Evolutionary conservation across 2,329 filamentous ascomycete genomes (phyloP).

Genomic region (Paraconiothyrium brasiliense): DNA sequence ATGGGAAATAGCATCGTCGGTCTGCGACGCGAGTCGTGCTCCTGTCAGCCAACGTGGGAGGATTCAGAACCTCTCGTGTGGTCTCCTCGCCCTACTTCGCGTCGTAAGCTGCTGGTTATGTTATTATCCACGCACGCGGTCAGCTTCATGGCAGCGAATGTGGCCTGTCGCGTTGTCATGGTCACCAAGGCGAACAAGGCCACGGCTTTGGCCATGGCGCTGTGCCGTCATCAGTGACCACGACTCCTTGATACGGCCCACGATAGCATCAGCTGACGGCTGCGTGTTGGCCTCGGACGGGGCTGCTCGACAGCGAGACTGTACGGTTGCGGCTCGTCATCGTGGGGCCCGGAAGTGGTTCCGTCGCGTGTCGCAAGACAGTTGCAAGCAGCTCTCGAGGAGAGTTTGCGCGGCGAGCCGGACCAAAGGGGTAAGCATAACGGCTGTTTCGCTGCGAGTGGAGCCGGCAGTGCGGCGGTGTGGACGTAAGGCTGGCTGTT

Average conservation of each 20-base stretch:
- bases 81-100: conserved; percentile 26
- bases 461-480: conserved; percentile 39
- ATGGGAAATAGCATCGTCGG: conserved; percentile 32
- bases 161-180: conserved; percentile 22
- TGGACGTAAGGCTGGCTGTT: conserved; percentile 48
- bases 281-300: conserved; percentile 23
- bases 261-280: conserved; percentile 40
- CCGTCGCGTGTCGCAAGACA: conserved; percentile 41
- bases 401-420: conserved; percentile 29
- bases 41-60: conserved; percentile 28
- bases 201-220: not conserved
- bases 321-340: conserved; percentile 12
- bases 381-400: conserved; percentile 32
- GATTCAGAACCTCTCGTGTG: conserved; percentile 41
- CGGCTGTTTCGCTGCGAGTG: conserved; percentile 42
- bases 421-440: conserved; percentile 43
- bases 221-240: conserved; percentile 32
- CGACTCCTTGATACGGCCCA: conserved; percentile 1
- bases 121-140: conserved; percentile 29
- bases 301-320: not conserved
- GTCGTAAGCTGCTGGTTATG: conserved; percentile 39
- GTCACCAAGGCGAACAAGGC: conserved; percentile 30
- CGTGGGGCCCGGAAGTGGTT: conserved; percentile 34
- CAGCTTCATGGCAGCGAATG: conserved; percentile 32
- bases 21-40: conserved; percentile 80